A percentile compares a stretch with the other conserved stretches of the same genome.
These are phyloP conservation scores for Russula foetens DNA, from an alignment of 768 basidiomycete species.

Conservation along the genomic window DNA sequence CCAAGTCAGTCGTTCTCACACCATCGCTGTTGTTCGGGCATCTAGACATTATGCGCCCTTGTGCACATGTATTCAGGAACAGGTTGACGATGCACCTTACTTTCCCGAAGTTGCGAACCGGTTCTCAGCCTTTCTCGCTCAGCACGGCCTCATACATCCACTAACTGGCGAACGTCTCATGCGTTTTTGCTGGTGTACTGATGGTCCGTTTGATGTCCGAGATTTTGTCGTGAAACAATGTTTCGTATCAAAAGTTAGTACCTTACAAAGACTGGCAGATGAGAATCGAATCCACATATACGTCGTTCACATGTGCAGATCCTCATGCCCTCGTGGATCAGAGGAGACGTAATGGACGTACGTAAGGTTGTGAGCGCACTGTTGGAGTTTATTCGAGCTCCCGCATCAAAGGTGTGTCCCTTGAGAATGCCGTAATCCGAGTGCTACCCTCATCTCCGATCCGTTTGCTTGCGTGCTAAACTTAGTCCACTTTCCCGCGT, in stretches of 20 bases:
- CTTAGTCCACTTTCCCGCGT: slow-evolving; percentile 20
- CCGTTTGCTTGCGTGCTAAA: neutral
- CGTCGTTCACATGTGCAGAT: slow-evolving; percentile 33
- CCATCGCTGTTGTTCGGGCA: neutral
- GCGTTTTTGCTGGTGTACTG: slow-evolving; percentile 76
- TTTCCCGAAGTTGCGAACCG: slow-evolving; percentile 61
- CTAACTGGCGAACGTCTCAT: slow-evolving; percentile 46
- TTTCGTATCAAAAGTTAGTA: slow-evolving; percentile 68
- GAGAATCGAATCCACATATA: slow-evolving; percentile 5
- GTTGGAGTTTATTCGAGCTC: slow-evolving; percentile 19
- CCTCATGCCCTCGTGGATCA: slow-evolving; percentile 64
- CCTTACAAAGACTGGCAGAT: slow-evolving; percentile 17
- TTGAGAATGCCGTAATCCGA: neutral
- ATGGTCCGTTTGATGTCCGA: slow-evolving; percentile 76
- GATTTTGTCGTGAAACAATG: slow-evolving; percentile 88
- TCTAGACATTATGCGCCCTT: neutral
- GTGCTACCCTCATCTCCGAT: slow-evolving; percentile 2
- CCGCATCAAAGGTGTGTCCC: slow-evolving; percentile 5
- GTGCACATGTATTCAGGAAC: slow-evolving; percentile 41
- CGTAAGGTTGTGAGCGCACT: slow-evolving; percentile 49
- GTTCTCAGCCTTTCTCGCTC: slow-evolving; percentile 59
- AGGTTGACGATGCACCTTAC: slow-evolving; percentile 70
- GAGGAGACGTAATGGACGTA: slow-evolving; percentile 68
- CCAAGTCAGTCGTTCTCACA: slow-evolving; percentile 51
- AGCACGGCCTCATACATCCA: slow-evolving; percentile 61